Conservation (phyloP, 2,329 filamentous ascomycete genomes). For the Botrytis porri region DNA sequence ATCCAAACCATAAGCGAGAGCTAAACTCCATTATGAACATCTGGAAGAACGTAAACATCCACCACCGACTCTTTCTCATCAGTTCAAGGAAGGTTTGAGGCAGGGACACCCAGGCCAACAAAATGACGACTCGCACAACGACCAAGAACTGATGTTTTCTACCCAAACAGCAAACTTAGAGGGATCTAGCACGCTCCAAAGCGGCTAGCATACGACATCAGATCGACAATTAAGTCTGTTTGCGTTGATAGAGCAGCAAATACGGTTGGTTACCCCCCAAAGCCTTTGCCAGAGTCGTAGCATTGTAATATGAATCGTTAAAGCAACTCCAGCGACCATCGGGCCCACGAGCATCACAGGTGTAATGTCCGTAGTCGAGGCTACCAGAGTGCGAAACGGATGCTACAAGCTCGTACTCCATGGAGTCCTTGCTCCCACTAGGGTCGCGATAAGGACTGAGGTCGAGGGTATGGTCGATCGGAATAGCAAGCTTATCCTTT, state of each 20-base stretch:
- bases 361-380: slow-evolving; percentile 30
- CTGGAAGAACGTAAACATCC: not conserved
- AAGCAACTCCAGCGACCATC: slow-evolving; percentile 30
- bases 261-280: slow-evolving; percentile 15
- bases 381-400: slow-evolving; percentile 36
- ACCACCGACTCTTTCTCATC: not conserved
- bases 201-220: not conserved
- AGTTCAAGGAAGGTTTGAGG: not conserved
- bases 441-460: slow-evolving; percentile 28
- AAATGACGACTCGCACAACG: not conserved
- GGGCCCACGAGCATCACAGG: slow-evolving; percentile 26
- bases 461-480: slow-evolving; percentile 29
- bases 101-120: slow-evolving; percentile 6
- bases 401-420: slow-evolving; percentile 35
- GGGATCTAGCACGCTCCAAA: slow-evolving; percentile 4
- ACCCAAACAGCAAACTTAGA: slow-evolving; percentile 1
- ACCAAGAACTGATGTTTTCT: slow-evolving; percentile 9
- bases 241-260: slow-evolving; percentile 20
- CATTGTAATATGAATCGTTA: slow-evolving; percentile 31
- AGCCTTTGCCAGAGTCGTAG: slow-evolving; percentile 24
- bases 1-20: slow-evolving; percentile 2
- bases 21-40: slow-evolving; percentile 1
- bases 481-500: slow-evolving; percentile 29
- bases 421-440: slow-evolving; percentile 11
- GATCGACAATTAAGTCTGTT: slow-evolving; percentile 9